Conservation (phyloP, 345 rosid genomes). For the Bretschneidera sinensis region DNA sequence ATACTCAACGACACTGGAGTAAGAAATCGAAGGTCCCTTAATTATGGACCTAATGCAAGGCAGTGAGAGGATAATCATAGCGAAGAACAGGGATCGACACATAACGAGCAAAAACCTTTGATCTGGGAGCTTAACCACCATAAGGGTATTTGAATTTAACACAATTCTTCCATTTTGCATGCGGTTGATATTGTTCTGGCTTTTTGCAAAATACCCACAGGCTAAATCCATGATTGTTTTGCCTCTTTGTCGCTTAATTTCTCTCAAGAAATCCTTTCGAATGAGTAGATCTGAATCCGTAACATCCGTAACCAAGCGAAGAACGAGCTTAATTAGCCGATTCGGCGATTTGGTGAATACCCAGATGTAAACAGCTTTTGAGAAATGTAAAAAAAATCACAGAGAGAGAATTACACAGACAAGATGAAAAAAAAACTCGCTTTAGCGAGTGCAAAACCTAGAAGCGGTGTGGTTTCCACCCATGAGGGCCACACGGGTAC, state of each 20-base stretch:
- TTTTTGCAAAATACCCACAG: constrained; percentile 16
- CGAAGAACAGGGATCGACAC: constrained; percentile 44
- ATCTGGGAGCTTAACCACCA: constrained; percentile 42
- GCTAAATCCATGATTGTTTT: constrained; percentile 24
- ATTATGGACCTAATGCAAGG: constrained; percentile 27
- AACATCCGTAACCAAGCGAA: neutral
- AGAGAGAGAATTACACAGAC: constrained; percentile 8
- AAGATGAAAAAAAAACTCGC: constrained; percentile 1
- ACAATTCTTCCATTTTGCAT: constrained; percentile 16
- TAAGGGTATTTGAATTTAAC: constrained; percentile 19
- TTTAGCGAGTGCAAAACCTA: constrained; percentile 55
- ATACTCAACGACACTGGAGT: constrained; percentile 2
- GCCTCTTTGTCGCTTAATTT: neutral
- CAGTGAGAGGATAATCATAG: constrained; percentile 30
- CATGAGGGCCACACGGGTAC: constrained; percentile 42
- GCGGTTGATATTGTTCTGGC: constrained; percentile 14
- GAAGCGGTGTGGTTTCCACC: constrained; percentile 68
- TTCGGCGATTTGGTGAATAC: constrained; percentile 3
- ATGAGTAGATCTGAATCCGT: neutral
- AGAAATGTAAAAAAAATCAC: constrained; percentile 2
- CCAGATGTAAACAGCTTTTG: constrained; percentile 14
- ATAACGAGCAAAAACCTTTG: constrained; percentile 28
- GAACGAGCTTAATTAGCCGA: neutral
- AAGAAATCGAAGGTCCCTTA: constrained; percentile 14
- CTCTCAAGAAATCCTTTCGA: neutral